These are phyloP conservation scores for Williopsis jadinii DNA, from an alignment of 1,139 yeast species.

Conservation along the genomic window DNA sequence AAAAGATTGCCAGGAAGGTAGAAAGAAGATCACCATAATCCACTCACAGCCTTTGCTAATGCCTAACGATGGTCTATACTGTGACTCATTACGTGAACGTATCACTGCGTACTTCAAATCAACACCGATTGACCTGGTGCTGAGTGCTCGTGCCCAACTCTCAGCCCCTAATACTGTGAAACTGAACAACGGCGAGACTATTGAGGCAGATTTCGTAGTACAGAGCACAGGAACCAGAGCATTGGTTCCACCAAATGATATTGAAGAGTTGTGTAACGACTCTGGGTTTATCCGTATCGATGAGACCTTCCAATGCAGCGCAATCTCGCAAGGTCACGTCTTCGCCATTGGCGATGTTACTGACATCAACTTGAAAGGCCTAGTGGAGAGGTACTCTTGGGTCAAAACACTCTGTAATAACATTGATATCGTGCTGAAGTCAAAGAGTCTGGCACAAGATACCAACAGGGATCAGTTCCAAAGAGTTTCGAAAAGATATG, in stretches of 20 bases:
- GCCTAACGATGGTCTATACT: conserved; percentile 11
- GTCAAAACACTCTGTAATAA: conserved; percentile 9
- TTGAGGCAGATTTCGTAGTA: conserved; percentile 17
- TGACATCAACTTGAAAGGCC: conserved; percentile 16
- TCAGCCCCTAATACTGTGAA: conserved; percentile 2
- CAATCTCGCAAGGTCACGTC: conserved; percentile 10
- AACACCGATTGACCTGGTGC: conserved; percentile 7
- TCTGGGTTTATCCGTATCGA: conserved; percentile 19
- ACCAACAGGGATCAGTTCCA: too few relatives aligned
- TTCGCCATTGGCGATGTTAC: conserved; percentile 26
- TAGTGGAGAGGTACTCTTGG: conserved; percentile 9
- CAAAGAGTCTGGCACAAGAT: too few relatives aligned
- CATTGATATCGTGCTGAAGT: not conserved
- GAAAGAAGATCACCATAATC: conserved; percentile 19
- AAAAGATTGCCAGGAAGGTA: conserved; percentile 6
- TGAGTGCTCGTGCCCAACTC: conserved; percentile 9
- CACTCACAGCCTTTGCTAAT: conserved; percentile 17
- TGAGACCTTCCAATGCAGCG: conserved; percentile 18
- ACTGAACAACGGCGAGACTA: conserved; percentile 7
- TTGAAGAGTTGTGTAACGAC: conserved; percentile 12
- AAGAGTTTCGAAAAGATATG: not conserved
- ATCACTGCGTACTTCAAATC: conserved; percentile 9
- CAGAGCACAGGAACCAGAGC: conserved; percentile 20
- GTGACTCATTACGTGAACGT: conserved; percentile 5
- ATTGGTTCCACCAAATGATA: conserved; percentile 18